phyloP scores from a whole-genome alignment of 2,329 filamentous ascomycete species.

The Calycina marina region DNA sequence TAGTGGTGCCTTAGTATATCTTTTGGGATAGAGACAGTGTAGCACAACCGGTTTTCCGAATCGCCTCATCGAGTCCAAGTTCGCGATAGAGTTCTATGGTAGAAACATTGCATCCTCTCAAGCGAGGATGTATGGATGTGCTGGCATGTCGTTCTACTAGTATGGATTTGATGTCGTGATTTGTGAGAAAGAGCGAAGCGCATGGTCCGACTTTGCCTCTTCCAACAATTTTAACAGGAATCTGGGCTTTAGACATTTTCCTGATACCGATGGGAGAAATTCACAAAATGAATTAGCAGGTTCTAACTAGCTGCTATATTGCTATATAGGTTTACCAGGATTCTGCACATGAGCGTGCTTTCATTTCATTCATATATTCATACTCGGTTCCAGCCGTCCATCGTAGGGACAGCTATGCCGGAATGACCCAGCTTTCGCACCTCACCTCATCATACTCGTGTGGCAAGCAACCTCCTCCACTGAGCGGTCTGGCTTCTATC shows the following conservation, averaged over 20 bases:
- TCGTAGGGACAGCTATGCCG: no score
- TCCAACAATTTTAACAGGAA: slow-evolving; percentile 25
- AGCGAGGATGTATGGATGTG: slow-evolving; percentile 25
- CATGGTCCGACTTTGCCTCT: slow-evolving; percentile 27
- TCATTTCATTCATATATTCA: no score
- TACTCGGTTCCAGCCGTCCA: no score
- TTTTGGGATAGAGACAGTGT: slow-evolving; percentile 12
- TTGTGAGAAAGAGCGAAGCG: slow-evolving; percentile 24
- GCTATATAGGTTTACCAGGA: no score
- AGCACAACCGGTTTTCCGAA: slow-evolving; percentile 12
- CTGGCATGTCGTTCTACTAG: slow-evolving; percentile 25
- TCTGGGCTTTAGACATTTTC: not conserved
- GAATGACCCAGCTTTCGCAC: no score
- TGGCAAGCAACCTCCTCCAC: no score
- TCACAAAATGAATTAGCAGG: no score
- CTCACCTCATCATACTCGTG: no score
- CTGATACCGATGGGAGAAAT: no score
- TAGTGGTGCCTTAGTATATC: slow-evolving; percentile 7
- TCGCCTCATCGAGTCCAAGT: slow-evolving; percentile 17
- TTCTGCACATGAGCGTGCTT: no score
- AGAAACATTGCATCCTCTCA: slow-evolving; percentile 24
- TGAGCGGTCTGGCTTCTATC: no score
- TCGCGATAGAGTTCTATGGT: slow-evolving; percentile 25
- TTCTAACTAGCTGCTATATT: no score
- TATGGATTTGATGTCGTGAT: slow-evolving; percentile 20